Percentiles rank a stretch among this genome's conserved stretches.
Conservation (phyloP, 352 stramenopile species). For the Globisporangium ultimum region DNA sequence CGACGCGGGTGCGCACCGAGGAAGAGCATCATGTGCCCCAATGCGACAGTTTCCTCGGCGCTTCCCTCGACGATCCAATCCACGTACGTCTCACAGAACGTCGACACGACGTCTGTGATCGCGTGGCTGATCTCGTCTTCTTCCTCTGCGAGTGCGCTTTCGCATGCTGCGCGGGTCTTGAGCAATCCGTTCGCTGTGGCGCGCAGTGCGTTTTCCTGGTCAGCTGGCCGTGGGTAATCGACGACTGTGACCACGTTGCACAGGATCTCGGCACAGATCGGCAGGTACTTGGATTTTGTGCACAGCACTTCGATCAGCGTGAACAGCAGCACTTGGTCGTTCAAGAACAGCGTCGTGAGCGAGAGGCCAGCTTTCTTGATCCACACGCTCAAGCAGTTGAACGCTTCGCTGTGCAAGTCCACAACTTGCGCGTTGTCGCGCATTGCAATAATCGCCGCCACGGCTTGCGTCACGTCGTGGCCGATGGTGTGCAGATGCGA, state of each 20-base stretch:
- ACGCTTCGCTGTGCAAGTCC: constrained; percentile 45
- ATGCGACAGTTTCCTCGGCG: constrained; percentile 29
- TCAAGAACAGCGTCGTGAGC: constrained; percentile 37
- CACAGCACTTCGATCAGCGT: constrained; percentile 47
- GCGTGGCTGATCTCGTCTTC: constrained; percentile 61
- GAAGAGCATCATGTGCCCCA: constrained; percentile 58
- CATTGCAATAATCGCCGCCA: constrained; percentile 46
- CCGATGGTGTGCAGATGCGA: constrained; percentile 43
- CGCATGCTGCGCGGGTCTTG: constrained; percentile 39
- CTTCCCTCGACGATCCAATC: constrained; percentile 63
- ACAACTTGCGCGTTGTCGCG: constrained; percentile 23
- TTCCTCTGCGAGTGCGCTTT: constrained; percentile 41
- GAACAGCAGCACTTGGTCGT: constrained; percentile 37
- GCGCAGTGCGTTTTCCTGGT: constrained; percentile 41
- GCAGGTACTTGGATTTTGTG: constrained; percentile 44
- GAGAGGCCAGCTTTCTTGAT: constrained; percentile 54
- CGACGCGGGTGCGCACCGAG: constrained; percentile 53
- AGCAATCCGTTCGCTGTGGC: constrained; percentile 42
- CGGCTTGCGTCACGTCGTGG: constrained; percentile 35
- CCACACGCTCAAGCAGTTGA: constrained; percentile 59
- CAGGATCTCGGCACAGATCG: constrained; percentile 48
- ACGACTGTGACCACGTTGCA: constrained; percentile 53
- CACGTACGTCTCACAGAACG: constrained; percentile 67
- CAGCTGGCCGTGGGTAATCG: constrained; percentile 45
- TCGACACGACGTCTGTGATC: constrained; percentile 56